phyloP scores from a whole-genome alignment of 768 basidiomycete species.

The Collybiopsis confluens region DNA sequence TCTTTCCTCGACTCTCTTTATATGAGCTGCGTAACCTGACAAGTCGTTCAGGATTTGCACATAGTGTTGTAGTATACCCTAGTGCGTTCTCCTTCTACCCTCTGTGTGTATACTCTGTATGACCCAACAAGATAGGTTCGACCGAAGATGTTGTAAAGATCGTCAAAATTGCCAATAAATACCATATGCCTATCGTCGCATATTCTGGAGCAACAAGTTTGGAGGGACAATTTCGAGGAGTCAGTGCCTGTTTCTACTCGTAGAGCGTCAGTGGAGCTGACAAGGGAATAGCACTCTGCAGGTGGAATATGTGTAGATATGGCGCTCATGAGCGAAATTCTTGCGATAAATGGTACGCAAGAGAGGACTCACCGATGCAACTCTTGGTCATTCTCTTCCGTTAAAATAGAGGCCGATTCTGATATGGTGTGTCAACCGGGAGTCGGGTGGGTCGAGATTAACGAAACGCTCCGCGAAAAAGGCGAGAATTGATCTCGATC shows the following conservation, averaged over 20 bases:
- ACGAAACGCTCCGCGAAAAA: constrained; percentile 59
- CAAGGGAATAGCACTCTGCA: constrained; percentile 26
- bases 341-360: constrained; percentile 68
- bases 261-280: not conserved
- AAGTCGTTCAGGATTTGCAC: constrained; percentile 41
- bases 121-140: too few species aligned
- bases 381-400: too few species aligned
- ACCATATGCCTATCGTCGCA: constrained; percentile 71
- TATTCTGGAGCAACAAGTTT: constrained; percentile 81
- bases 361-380: too few species aligned
- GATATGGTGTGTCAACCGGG: constrained; percentile 77
- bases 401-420: constrained; percentile 53
- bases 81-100: too few species aligned
- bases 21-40: too few species aligned
- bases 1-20: not conserved
- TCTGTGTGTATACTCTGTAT: too few species aligned
- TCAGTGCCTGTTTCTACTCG: constrained; percentile 25
- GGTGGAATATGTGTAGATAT: constrained; percentile 82
- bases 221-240: constrained; percentile 72
- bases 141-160: constrained; percentile 83
- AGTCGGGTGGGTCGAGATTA: constrained; percentile 66
- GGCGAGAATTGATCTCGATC: constrained; percentile 27
- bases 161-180: constrained; percentile 70
- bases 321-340: constrained; percentile 72
- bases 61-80: constrained; percentile 64